These are phyloP conservation scores for Leccinellum albellum DNA, from an alignment of 768 basidiomycete species.

Conservation along the genomic window DNA sequence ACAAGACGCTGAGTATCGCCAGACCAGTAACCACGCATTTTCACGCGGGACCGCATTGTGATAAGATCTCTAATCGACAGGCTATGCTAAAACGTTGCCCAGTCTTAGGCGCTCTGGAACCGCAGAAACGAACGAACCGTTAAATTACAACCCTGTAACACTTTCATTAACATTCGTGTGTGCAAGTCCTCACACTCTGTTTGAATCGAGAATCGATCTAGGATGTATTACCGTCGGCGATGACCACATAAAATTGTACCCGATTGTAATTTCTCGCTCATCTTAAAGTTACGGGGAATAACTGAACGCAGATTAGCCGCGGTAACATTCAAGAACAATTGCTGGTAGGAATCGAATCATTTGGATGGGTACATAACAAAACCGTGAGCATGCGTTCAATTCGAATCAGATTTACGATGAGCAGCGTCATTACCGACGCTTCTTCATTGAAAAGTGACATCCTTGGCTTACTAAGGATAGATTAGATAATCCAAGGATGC, in stretches of 20 bases:
- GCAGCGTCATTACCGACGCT: not conserved
- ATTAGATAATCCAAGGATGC: slow-evolving; percentile 26
- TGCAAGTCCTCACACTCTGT: not conserved
- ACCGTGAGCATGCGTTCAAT: not conserved
- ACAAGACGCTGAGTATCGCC: not conserved
- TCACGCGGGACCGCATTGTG: not conserved
- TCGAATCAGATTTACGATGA: slow-evolving; percentile 1
- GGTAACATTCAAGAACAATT: not conserved
- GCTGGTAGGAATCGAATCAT: not conserved
- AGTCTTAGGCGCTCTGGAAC: not conserved
- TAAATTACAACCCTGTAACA: not conserved
- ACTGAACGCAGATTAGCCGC: not conserved
- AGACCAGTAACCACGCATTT: not conserved
- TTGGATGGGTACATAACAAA: not conserved
- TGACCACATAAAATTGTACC: not conserved
- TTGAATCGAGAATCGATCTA: not conserved
- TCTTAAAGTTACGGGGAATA: not conserved
- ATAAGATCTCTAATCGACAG: not conserved
- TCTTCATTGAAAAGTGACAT: too few relatives aligned
- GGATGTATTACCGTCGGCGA: not conserved
- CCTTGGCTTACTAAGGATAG: slow-evolving; percentile 3
- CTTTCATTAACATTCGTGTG: not conserved
- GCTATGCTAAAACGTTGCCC: not conserved
- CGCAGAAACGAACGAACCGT: not conserved
- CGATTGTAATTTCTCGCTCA: not conserved